Percentiles rank a stretch among this genome's conserved stretches.
Evolutionary conservation across 768 basidiomycete species (phyloP).

Genomic region (Pleurotus platypus): DNA sequence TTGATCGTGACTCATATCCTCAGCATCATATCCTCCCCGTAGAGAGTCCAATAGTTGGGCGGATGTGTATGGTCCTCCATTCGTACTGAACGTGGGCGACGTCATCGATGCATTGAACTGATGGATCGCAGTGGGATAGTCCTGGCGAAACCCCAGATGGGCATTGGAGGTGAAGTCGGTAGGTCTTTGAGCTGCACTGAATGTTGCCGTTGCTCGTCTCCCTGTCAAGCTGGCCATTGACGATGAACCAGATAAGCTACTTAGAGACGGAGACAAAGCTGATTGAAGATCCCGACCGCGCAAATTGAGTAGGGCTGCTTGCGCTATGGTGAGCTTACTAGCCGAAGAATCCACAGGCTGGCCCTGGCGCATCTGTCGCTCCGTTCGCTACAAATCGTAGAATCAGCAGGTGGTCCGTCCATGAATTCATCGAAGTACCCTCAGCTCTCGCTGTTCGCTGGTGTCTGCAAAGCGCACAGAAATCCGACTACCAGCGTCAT

Average conservation of each 20-base stretch:
- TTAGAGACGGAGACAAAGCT: neutral
- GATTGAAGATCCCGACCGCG: slow-evolving; percentile 57
- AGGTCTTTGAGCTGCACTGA: no score
- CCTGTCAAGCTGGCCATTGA: neutral
- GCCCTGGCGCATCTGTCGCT: slow-evolving; percentile 42
- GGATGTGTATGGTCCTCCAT: neutral
- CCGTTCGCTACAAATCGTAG: slow-evolving; percentile 44
- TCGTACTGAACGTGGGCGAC: neutral
- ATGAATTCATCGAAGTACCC: slow-evolving; percentile 43
- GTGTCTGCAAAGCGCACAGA: slow-evolving; percentile 81
- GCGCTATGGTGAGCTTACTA: slow-evolving; percentile 65
- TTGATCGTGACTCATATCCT: neutral
- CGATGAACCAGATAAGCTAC: neutral
- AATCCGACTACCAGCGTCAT: slow-evolving; percentile 72
- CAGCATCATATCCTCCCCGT: neutral
- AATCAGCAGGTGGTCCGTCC: neutral
- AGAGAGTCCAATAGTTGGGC: neutral
- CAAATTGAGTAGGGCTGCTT: slow-evolving; percentile 73
- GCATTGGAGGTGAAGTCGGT: neutral
- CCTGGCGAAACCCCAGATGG: neutral
- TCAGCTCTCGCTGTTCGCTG: slow-evolving; percentile 69
- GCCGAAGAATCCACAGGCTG: slow-evolving; percentile 63
- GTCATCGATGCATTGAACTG: neutral
- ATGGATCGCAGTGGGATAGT: neutral
- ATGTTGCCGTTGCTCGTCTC: neutral